Conservation (phyloP, 208 protist genomes). For the Jaenimonas drosophilae region DNA sequence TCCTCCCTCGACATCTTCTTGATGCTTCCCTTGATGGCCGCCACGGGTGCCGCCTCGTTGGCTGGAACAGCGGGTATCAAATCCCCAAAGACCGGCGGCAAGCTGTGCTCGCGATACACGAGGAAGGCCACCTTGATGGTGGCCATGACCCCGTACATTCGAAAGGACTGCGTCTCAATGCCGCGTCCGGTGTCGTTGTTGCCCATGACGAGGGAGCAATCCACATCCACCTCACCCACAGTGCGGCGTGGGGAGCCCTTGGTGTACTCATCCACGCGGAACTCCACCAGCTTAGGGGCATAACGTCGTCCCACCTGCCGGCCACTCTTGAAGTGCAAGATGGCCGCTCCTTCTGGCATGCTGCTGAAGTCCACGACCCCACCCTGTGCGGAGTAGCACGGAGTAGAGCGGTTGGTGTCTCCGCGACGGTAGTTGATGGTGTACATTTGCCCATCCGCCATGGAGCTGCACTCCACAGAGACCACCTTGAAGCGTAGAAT, state of each 20-base stretch:
- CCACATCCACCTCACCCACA: slow-evolving; percentile 59
- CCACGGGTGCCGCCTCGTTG: slow-evolving; percentile 4
- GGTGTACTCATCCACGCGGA: slow-evolving; percentile 78
- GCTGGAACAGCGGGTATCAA: slow-evolving; percentile 16
- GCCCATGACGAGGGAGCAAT: slow-evolving; percentile 46
- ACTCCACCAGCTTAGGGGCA: slow-evolving; percentile 69
- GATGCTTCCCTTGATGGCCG: slow-evolving; percentile 15
- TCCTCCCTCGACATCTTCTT: slow-evolving; percentile 57
- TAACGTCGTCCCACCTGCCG: slow-evolving; percentile 22
- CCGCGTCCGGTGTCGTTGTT: slow-evolving; percentile 18
- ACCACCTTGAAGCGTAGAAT: slow-evolving; percentile 76
- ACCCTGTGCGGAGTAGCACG: slow-evolving; percentile 50
- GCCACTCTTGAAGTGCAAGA: slow-evolving; percentile 73
- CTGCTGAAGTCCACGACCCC: slow-evolving; percentile 61
- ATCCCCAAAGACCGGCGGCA: slow-evolving; percentile 49
- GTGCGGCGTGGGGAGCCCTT: slow-evolving; percentile 44
- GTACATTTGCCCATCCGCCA: slow-evolving; percentile 67
- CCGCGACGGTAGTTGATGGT: slow-evolving; percentile 70
- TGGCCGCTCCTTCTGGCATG: slow-evolving; percentile 74
- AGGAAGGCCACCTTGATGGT: slow-evolving; percentile 63
- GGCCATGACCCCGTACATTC: slow-evolving; percentile 47
- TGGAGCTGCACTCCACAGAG: slow-evolving; percentile 38
- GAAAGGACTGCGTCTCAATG: slow-evolving; percentile 24
- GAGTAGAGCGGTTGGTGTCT: slow-evolving; percentile 55
- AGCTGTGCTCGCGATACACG: slow-evolving; percentile 44